A percentile compares a stretch with the other conserved stretches of the same genome.
These are phyloP conservation scores for Paecilomyces sp. DNA, from an alignment of 2,329 filamentous ascomycete species.

Conservation along the genomic window DNA sequence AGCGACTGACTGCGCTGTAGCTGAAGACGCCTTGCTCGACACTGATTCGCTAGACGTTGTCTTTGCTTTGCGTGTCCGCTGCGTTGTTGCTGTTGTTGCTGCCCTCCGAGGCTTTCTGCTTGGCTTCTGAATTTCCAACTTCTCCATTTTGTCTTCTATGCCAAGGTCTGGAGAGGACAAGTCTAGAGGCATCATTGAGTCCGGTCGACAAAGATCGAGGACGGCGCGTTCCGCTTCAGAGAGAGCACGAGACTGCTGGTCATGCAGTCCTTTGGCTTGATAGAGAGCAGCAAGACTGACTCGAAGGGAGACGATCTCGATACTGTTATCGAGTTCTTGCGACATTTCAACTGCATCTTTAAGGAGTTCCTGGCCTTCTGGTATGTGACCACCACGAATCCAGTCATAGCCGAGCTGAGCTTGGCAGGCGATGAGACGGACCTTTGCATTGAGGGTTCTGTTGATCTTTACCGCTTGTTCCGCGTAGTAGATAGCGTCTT, in stretches of 20 bases:
- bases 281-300: slow-evolving; percentile 40
- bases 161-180: slow-evolving; percentile 22
- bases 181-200: slow-evolving; percentile 19
- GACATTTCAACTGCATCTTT: slow-evolving; percentile 52
- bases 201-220: slow-evolving; percentile 26
- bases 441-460: slow-evolving; percentile 56
- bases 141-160: slow-evolving; percentile 37
- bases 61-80: slow-evolving; percentile 25
- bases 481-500: slow-evolving; percentile 81
- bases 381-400: slow-evolving; percentile 42
- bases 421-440: slow-evolving; percentile 43
- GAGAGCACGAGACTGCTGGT: slow-evolving; percentile 44
- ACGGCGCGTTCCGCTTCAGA: slow-evolving; percentile 42
- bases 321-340: slow-evolving; percentile 43
- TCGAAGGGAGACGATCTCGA: slow-evolving; percentile 44
- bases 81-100: slow-evolving; percentile 11
- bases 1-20: slow-evolving; percentile 28
- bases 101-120: slow-evolving; percentile 17
- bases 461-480: slow-evolving; percentile 78
- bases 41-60: slow-evolving; percentile 11
- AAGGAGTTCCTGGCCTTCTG: slow-evolving; percentile 49
- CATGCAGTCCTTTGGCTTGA: slow-evolving; percentile 39
- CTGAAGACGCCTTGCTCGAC: slow-evolving; percentile 9
- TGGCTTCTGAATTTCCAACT: slow-evolving; percentile 28
- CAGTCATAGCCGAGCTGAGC: slow-evolving; percentile 42